A percentile compares a stretch with the other conserved stretches of the same genome.
phyloP scores from a whole-genome alignment of 2,329 filamentous ascomycete genomes.

The Penicillium sp. region DNA sequence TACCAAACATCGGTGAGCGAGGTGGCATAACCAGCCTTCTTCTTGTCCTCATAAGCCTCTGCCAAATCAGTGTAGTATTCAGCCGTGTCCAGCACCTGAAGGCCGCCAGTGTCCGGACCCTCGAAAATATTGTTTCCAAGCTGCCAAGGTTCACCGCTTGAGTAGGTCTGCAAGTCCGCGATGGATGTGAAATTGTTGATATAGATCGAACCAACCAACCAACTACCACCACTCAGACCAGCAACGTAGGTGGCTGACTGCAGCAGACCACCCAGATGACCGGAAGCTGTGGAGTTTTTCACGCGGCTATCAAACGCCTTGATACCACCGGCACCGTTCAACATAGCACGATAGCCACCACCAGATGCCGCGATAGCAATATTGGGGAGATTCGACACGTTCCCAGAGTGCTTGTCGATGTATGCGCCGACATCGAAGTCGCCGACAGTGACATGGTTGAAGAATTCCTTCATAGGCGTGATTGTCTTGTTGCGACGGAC shows the following conservation, averaged over 20 bases:
- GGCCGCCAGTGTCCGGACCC: constrained; percentile 29
- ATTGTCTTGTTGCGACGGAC: constrained; percentile 71
- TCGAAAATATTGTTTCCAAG: constrained; percentile 51
- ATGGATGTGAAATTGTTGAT: constrained; percentile 77
- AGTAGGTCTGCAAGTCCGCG: constrained; percentile 33
- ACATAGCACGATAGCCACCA: constrained; percentile 82
- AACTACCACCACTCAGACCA: constrained; percentile 80
- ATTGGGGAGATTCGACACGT: constrained; percentile 62
- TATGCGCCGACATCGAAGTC: constrained; percentile 75
- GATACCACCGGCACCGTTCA: constrained; percentile 81
- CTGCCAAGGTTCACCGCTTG: constrained; percentile 27
- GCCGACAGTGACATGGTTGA: constrained; percentile 71
- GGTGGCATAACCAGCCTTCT: constrained; percentile 62
- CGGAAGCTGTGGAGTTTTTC: constrained; percentile 57
- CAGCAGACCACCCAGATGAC: constrained; percentile 77
- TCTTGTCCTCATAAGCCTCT: constrained; percentile 61
- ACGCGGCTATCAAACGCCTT: constrained; percentile 78
- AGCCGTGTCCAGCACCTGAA: constrained; percentile 50
- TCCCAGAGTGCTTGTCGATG: constrained; percentile 60
- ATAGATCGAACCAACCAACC: constrained; percentile 81
- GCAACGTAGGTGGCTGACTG: constrained; percentile 81
- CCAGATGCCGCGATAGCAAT: constrained; percentile 79
- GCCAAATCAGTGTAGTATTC: constrained; percentile 64
- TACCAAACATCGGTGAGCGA: constrained; percentile 85
- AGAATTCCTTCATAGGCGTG: constrained; percentile 69